Base-by-base conservation (phyloP, 2,329 filamentous ascomycete species). In the Stemphylium lycopersici region DNA sequence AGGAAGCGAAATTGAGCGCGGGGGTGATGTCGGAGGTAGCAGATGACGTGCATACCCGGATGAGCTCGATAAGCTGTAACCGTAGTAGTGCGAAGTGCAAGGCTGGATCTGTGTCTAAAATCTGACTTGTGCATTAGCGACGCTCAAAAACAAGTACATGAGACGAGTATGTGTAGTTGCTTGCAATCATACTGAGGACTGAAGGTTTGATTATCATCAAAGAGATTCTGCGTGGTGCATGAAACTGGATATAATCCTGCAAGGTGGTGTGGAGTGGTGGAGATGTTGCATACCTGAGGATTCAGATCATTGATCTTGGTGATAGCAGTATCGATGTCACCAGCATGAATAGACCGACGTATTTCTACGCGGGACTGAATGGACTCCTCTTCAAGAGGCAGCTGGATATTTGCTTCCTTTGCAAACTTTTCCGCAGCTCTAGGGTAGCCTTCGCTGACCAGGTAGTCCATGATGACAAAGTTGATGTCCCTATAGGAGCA, bases 191-290 rank as follows among this genome's bases (percentile, higher is more conserved):
- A 88, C 85, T 90, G 86, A 90, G 85, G 86, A 90, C 86, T 90
- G 87, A 90, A 90, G 87, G 69, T 73, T 84, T 86, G 81, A 82
- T 88, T 87, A 84, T 98, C 93, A 96, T 96, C 95, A 95, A 86
- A 85, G 87, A 65, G 52, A 68, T 86, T 98, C 95, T 91, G 95
- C 92, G 95, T 99, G 95, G 95, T 99, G 95, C 95, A 99, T 99
- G 93, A 96, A 87, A 93, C 83, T 89, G 63, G 84, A 83, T 90
- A 82, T 96, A 96, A 99, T 99, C 95, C 95, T 93, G 78, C 84
- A 83, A 85, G 37, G 55, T 64, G 58, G 16, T 33, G 20, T 40
- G 37, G 31, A 34, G 31, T n/a, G 8, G 20, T 26, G 11, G 29
- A 15, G 18, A 29, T 31, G 7, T 26, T 16, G 75, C 90, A 78